Conservation (phyloP, 1,139 yeast species). For the Yamadazyma spencermartinsiae region DNA sequence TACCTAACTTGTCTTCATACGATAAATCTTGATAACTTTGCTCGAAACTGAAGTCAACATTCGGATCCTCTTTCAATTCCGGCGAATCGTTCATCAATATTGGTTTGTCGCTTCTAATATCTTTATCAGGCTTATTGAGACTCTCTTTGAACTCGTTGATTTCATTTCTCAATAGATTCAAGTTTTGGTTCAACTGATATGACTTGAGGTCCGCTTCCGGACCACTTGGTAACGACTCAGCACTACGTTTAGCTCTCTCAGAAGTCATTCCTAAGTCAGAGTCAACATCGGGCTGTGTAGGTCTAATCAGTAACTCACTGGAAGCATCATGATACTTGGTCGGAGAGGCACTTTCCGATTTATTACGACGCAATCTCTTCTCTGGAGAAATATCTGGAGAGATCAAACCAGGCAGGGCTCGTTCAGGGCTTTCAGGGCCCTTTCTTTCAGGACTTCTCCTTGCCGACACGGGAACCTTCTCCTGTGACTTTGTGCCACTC, state of each 20-base stretch:
- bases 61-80: slow-evolving; percentile 9
- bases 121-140: slow-evolving; percentile 29
- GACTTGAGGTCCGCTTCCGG: slow-evolving; percentile 23
- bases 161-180: slow-evolving; percentile 44
- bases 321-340: background rate
- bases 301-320: background rate
- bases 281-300: background rate
- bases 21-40: slow-evolving; percentile 41
- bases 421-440: too few species aligned
- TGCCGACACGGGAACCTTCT: too few species aligned
- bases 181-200: slow-evolving; percentile 40
- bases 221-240: slow-evolving; percentile 6
- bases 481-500: too few species aligned
- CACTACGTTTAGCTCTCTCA: slow-evolving; percentile 1
- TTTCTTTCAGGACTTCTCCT: background rate
- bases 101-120: slow-evolving; percentile 10
- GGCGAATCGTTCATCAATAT: slow-evolving; percentile 15
- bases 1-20: slow-evolving; percentile 43
- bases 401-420: background rate
- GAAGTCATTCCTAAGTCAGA: too few species aligned
- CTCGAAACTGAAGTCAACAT: slow-evolving; percentile 42
- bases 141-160: slow-evolving; percentile 51
- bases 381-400: background rate
- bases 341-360: background rate
- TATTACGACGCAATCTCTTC: background rate